Evolutionary conservation across 176 grass and related monocot species (phyloP).

Genomic region (Stipa capillata): DNA sequence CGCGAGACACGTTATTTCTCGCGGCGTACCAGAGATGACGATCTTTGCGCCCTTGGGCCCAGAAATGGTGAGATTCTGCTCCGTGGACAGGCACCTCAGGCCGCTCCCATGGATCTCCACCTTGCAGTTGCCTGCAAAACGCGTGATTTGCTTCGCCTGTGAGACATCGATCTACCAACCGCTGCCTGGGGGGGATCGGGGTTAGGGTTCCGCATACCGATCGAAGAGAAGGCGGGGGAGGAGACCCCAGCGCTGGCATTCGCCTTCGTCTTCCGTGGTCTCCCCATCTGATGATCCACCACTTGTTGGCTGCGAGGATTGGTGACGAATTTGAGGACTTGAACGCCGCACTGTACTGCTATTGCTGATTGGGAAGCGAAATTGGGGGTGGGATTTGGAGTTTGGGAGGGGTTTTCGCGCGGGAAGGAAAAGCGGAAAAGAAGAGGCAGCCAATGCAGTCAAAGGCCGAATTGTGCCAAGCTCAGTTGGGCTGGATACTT

Average conservation of each 20-base stretch:
- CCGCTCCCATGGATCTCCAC: constrained; percentile 54
- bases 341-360: not conserved
- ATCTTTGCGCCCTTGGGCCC: constrained; percentile 44
- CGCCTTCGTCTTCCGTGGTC: constrained; percentile 25
- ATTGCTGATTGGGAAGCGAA: not conserved
- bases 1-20: not conserved
- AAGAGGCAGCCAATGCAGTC: not conserved
- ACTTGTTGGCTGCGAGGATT: not conserved
- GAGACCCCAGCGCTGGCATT: not conserved
- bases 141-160: not conserved
- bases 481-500: too few relatives aligned
- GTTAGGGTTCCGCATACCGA: constrained; percentile 35
- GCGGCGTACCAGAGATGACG: constrained; percentile 27
- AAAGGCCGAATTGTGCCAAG: not conserved
- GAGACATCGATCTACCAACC: not conserved
- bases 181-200: not conserved
- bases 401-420: not conserved
- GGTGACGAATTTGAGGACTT: not conserved
- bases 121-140: constrained; percentile 57
- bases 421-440: not conserved
- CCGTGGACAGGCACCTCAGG: constrained; percentile 23
- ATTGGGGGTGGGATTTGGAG: too few relatives aligned
- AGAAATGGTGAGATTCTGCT: constrained; percentile 40
- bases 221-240: constrained; percentile 26
- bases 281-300: constrained; percentile 16